Percentiles rank a stretch among this genome's conserved stretches.
phyloP scores from a whole-genome alignment of 2,329 filamentous ascomycete genomes.

The Alternaria triticimaculans region DNA sequence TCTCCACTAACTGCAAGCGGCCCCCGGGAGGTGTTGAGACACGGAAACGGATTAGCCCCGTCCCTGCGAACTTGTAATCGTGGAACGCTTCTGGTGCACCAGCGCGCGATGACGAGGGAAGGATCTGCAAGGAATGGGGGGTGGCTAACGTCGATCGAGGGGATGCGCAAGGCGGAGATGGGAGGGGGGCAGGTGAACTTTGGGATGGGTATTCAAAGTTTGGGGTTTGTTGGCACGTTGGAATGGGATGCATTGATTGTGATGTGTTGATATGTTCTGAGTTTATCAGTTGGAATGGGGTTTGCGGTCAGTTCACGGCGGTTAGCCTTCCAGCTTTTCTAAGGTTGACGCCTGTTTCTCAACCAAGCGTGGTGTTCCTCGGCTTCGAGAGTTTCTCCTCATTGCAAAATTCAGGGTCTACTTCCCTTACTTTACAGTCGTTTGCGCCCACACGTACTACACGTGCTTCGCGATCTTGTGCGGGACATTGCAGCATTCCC shows the following conservation, averaged over 20 bases:
- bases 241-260: not conserved
- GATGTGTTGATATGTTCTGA: not conserved
- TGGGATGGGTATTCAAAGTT: not conserved
- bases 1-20: not conserved
- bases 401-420: not conserved
- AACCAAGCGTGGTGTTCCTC: not conserved
- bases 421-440: not conserved
- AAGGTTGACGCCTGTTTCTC: not conserved
- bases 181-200: not conserved
- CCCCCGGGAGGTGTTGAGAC: not conserved
- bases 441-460: not conserved
- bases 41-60: not conserved
- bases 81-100: not conserved
- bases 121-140: not conserved
- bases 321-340: not conserved
- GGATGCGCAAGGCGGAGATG: not conserved
- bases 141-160: not conserved
- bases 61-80: not conserved
- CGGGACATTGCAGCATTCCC: not conserved
- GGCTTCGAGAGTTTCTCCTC: not conserved
- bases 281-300: not conserved
- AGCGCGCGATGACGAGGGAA: not conserved
- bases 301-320: not conserved
- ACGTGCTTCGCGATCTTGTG: not conserved
- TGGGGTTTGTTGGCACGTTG: fast-evolving